Evolutionary conservation across 2,329 filamentous ascomycete genomes (phyloP).

Genomic region (Fusarium sp.): DNA sequence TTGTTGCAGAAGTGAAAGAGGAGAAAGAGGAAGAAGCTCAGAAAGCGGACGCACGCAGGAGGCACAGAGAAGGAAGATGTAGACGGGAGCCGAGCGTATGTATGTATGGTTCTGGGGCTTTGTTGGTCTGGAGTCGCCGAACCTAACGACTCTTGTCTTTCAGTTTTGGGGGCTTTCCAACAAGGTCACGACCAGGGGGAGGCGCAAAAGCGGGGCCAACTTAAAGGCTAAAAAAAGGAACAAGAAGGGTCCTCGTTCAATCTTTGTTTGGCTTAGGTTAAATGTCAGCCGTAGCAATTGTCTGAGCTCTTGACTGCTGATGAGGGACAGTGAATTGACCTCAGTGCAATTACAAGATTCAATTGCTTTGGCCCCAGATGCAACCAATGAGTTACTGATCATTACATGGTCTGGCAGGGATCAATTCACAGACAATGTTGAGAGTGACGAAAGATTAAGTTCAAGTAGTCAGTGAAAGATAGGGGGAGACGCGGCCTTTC

Average conservation of each 20-base stretch:
- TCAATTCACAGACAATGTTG: not conserved
- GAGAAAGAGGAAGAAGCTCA: not conserved
- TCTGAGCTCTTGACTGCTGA: too few relatives aligned
- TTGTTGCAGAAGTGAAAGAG: not conserved
- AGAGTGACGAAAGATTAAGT: not conserved
- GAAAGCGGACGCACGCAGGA: slow-evolving; percentile 18
- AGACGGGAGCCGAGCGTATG: slow-evolving; percentile 4
- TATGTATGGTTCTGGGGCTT: not conserved
- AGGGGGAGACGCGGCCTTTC: slow-evolving; percentile 24
- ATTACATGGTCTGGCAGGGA: not conserved
- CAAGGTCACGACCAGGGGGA: slow-evolving; percentile 29
- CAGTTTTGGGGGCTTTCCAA: slow-evolving; percentile 16
- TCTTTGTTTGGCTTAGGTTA: not conserved
- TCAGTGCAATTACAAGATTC: not conserved
- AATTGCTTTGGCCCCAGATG: not conserved
- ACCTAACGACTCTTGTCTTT: slow-evolving; percentile 22
- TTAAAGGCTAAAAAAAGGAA: slow-evolving; percentile 27
- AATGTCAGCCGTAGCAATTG: not conserved
- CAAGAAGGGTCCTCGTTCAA: slow-evolving; percentile 4
- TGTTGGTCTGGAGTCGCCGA: slow-evolving; percentile 33
- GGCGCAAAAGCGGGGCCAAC: slow-evolving; percentile 32
- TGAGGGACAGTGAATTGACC: not conserved
- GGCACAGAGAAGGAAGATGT: slow-evolving; percentile 15
- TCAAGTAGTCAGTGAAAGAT: not conserved
- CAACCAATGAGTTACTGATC: not conserved